A percentile compares a stretch with the other conserved stretches of the same genome.
These are phyloP conservation scores for Globisporangium carolinianum DNA, from an alignment of 352 stramenopile genomes.

Conservation along the genomic window DNA sequence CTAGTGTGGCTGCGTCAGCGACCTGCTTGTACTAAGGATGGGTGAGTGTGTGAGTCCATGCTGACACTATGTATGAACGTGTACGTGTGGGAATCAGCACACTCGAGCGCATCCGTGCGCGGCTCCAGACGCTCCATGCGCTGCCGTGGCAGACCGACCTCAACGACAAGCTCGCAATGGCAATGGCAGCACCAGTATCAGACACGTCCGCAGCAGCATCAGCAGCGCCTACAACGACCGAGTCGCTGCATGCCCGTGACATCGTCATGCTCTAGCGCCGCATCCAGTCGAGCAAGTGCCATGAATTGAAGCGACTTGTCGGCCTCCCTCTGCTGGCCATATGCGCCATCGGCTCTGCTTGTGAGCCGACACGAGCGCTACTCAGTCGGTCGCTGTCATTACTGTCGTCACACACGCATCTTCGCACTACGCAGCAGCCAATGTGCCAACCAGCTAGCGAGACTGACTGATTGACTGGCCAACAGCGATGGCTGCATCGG, in stretches of 20 bases:
- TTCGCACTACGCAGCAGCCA: neutral
- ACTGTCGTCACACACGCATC: neutral
- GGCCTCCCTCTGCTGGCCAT: too few relatives aligned
- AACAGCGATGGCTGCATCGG: neutral
- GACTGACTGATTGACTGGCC: too few relatives aligned
- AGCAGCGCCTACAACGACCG: neutral
- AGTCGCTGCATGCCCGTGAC: neutral
- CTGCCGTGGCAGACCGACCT: conserved; percentile 44
- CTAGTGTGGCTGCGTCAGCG: neutral
- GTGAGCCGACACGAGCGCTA: neutral
- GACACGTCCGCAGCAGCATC: neutral
- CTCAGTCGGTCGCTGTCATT: neutral
- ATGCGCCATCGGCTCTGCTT: too few relatives aligned
- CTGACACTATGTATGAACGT: neutral
- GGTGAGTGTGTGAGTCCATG: neutral
- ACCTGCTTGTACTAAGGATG: neutral
- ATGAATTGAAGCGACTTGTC: too few relatives aligned
- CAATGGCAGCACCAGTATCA: neutral
- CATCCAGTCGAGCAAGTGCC: neutral
- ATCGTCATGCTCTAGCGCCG: neutral
- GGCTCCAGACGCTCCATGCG: conserved; percentile 46
- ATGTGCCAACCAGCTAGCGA: neutral
- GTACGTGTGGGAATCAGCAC: conserved; percentile 23
- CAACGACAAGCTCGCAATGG: conserved; percentile 29
- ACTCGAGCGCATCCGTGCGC: conserved; percentile 49